Conservation (phyloP, 116 monocot species). For the Phalaenopsis hybrid region DNA sequence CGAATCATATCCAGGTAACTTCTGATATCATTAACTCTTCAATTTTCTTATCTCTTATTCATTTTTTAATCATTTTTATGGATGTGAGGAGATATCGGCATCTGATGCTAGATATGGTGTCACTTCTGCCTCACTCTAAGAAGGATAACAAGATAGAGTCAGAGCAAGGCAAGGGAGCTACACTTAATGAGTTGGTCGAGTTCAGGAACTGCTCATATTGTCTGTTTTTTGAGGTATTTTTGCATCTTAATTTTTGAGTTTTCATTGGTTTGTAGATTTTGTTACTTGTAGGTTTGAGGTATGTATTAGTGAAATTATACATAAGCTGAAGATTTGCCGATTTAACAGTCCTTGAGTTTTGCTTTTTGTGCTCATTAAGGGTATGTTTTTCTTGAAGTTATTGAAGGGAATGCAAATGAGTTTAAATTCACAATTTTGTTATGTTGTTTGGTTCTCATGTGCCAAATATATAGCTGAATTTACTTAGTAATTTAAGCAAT, state of each 20-base stretch:
- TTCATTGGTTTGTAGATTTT: background rate
- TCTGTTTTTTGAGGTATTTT: slow-evolving; percentile 80
- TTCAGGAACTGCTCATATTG: slow-evolving; percentile 81
- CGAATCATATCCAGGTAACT: slow-evolving; percentile 71
- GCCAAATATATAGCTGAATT: background rate
- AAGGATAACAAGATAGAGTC: slow-evolving; percentile 95
- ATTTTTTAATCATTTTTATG: background rate
- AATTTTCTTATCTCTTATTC: background rate
- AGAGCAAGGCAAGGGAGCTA: slow-evolving; percentile 68
- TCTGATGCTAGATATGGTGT: slow-evolving; percentile 56
- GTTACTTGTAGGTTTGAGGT: background rate
- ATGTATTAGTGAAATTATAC: background rate
- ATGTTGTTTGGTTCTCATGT: background rate
- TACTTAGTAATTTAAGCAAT: background rate
- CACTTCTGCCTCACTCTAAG: slow-evolving; percentile 80
- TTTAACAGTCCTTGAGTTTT: background rate
- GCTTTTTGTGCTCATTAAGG: background rate
- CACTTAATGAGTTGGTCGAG: slow-evolving; percentile 82
- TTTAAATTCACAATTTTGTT: background rate
- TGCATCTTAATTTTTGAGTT: background rate
- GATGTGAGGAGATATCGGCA: slow-evolving; percentile 61
- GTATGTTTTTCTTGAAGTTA: background rate
- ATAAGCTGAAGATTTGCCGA: background rate
- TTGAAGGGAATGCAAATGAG: background rate
- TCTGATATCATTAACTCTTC: background rate